Evolutionary conservation across 2,329 filamentous ascomycete genomes (phyloP), one percentile per base, ranked within the genome.

Genomic region (Teratosphaeria destructans): DNA sequence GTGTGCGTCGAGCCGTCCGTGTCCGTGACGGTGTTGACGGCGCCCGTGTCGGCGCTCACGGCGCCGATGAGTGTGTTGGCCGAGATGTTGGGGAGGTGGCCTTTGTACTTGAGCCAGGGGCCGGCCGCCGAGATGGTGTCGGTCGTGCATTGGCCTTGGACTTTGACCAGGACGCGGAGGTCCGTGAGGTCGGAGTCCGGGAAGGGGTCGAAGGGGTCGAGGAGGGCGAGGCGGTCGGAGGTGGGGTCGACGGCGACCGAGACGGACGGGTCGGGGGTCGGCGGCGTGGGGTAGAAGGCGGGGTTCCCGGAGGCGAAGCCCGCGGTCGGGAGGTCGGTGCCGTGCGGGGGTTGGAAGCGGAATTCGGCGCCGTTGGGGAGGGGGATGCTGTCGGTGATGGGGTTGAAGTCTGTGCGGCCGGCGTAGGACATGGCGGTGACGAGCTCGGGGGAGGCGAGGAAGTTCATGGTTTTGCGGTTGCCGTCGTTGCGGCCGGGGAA

Each of bases 51-150:
- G 52, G 89, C 91, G 75, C 96, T 96, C 72, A 92, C 82, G 61
- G 94, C 94, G 58, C 91, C 94, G 77, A 96, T 96, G 65, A 99
- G 85, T 2, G 94, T 99, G 82, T 99, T 99, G 72, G 90, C 90
- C 67, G 87, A 89, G 75, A 99, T 99, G 80, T 99, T 99, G 74
- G 94, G 90, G 63, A 99, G 84, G 76, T 99, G 94, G 63, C 94
- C 94, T 81, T 97, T 97, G 85, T 97, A 99, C 78, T 97, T 97
- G 67, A 99, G 84, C 93, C 93, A 97, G 16, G 93, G 93, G 5
- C 93, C 93, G 0, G 93, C 93, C 37, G 93, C 93, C 43, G 92
- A 97, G 76, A 99, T 99, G 68, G 94, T 97, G 77, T 99, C 94
- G 52, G 94, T 99, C 60, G 94, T 99, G 81, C 94, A 99, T 78